Conservation (phyloP, 371 early-diverging fungal species). For the Scutellospora calospora region DNA sequence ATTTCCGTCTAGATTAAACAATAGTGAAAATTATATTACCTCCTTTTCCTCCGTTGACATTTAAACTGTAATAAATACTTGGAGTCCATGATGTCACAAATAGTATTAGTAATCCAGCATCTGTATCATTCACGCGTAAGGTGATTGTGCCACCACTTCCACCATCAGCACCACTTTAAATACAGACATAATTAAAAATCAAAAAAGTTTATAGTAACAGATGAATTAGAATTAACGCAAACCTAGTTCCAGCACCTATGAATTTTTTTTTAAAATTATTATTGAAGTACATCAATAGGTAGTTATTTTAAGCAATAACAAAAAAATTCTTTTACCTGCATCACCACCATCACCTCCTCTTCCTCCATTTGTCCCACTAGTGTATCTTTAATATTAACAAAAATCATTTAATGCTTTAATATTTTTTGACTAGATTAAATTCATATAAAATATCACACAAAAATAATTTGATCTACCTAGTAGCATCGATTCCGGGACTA, state of each 20-base stretch:
- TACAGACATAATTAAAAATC: conserved; percentile 5
- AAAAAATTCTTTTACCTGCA: conserved; percentile 31
- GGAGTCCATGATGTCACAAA: conserved; percentile 31
- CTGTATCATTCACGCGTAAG: conserved; percentile 35
- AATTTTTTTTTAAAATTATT: conserved; percentile 5
- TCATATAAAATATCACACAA: neutral
- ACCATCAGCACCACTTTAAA: conserved; percentile 35
- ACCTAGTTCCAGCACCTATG: conserved; percentile 41
- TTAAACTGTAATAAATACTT: conserved; percentile 16
- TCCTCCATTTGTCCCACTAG: conserved; percentile 22
- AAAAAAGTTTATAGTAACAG: conserved; percentile 25
- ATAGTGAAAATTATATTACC: conserved; percentile 7
- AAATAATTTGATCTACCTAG: conserved; percentile 17
- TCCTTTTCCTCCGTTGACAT: conserved; percentile 30
- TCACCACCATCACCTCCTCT: conserved; percentile 28
- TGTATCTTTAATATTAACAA: conserved; percentile 31
- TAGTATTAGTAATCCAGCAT: conserved; percentile 37
- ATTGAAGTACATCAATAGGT: conserved; percentile 2
- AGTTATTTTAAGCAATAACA: conserved; percentile 3
- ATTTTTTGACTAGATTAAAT: neutral
- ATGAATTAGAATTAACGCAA: neutral
- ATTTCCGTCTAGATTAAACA: too few relatives aligned
- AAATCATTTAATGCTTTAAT: conserved; percentile 16
- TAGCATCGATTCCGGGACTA: conserved; percentile 4
- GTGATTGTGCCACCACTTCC: conserved; percentile 27